Percentiles rank a stretch among this genome's conserved stretches.
These are phyloP conservation scores for Marasmius fiardii DNA, from an alignment of 1,284 basidiomycete genomes.

Conservation along the genomic window DNA sequence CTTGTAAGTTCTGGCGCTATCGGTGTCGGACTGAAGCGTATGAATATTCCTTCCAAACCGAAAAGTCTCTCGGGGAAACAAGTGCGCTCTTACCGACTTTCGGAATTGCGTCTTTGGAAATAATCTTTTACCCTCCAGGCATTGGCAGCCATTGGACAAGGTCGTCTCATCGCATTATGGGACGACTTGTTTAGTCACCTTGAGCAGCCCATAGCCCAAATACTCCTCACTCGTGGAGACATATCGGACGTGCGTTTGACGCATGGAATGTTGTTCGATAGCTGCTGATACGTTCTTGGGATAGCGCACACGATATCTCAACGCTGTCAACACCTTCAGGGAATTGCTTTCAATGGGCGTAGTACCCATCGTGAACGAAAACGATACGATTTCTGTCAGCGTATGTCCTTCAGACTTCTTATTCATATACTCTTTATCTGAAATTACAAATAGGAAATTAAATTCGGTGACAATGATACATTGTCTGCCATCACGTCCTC, in stretches of 20 bases:
- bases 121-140: constrained; percentile 49
- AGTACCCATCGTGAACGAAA: constrained; percentile 94
- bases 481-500: constrained; percentile 95
- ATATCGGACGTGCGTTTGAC: constrained; percentile 85
- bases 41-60: constrained; percentile 79
- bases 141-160: constrained; percentile 95
- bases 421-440: not conserved
- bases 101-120: constrained; percentile 12
- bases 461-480: constrained; percentile 99
- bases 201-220: constrained; percentile 94
- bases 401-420: constrained; percentile 43
- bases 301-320: constrained; percentile 88
- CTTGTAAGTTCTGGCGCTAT: constrained; percentile 97
- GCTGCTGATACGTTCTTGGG: constrained; percentile 18
- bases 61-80: constrained; percentile 91
- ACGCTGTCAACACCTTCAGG: constrained; percentile 91
- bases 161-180: constrained; percentile 93
- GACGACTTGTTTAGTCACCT: constrained; percentile 94
- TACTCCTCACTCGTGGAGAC: constrained; percentile 91
- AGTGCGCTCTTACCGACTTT: constrained; percentile 33
- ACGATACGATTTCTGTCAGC: constrained; percentile 93
- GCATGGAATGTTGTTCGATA: constrained; percentile 11
- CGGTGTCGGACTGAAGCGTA: constrained; percentile 89
- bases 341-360: constrained; percentile 89
- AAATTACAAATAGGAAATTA: constrained; percentile 77